Evolutionary conservation across 441 rosid species (phyloP), one percentile per base, ranked within the genome.

Genomic region (Syzygium malaccense): DNA sequence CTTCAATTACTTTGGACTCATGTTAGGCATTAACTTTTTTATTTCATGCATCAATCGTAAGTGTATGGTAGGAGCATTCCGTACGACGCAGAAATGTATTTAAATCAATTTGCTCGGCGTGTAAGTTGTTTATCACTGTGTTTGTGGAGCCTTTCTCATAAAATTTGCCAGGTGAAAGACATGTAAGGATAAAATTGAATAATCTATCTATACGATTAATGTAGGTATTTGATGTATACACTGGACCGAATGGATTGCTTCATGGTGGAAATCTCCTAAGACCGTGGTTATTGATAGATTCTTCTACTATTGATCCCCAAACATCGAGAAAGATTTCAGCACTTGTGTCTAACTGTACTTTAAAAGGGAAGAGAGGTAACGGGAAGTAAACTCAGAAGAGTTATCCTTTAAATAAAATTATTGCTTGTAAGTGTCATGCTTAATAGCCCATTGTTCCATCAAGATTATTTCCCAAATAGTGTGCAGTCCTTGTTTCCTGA

Each of bases 271-370:
- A 92, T 89, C 87, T 91, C 58, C 89, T 96, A 86, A 93, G 93
- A 90, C 96, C 99, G 5, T 85, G 88, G 90, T 89, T 96, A 91
- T 93, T 98, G n/a, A 95, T 98, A 88, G 96, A 98, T 91, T 98
- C 98, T 85, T 98, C 99, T 80, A 96, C 99, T 62, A 94, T 96
- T 93, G 97, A 96, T 94, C 98, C 98, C 85, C 97, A 95, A 85
- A 94, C 95, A 19, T 96, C 99, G 12, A 94, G 98, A 89, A 96
- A 93, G 90, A 89, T 98, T 89, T 93, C 96, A 57, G 90, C 88
- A 12, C 91, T 94, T 66, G 93, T 95, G 88, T 94, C 99, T 88
- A 90, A 91, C 20, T 94, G 94, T 91, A 66, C 56, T 90, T 88
- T 96, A 88, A 93, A 92, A 91, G 95, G 92, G 85, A 92, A 91